These are phyloP conservation scores for Aspergillus latus DNA, from an alignment of 2,329 filamentous ascomycete genomes.

Conservation along the genomic window DNA sequence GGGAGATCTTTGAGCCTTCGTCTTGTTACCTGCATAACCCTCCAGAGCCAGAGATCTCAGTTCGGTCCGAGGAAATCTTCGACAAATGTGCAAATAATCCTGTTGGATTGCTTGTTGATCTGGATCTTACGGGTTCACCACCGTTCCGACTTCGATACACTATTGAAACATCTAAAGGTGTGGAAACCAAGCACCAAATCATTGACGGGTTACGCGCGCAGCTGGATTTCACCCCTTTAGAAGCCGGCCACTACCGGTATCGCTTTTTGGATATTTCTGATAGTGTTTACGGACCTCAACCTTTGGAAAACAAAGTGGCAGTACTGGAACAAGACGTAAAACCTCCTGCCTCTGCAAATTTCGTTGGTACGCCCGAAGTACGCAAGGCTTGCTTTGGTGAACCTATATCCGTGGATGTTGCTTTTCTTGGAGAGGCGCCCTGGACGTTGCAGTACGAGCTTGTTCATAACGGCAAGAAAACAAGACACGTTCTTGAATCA, in stretches of 20 bases:
- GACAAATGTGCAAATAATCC: conserved; percentile 95
- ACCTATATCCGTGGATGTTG: conserved; percentile 70
- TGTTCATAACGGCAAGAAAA: conserved; percentile 82
- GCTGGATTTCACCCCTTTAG: conserved; percentile 75
- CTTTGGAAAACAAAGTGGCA: conserved; percentile 61
- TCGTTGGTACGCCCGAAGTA: conserved; percentile 58
- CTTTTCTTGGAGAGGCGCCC: conserved; percentile 77
- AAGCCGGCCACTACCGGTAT: conserved; percentile 84
- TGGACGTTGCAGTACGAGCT: conserved; percentile 92
- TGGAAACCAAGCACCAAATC: conserved; percentile 53
- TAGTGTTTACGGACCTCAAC: conserved; percentile 69
- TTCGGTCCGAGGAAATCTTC: conserved; percentile 77
- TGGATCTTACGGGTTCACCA: conserved; percentile 88
- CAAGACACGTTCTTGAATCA: conserved; percentile 67
- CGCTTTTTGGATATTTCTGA: conserved; percentile 80
- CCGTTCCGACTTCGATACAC: conserved; percentile 84
- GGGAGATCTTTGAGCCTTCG: conserved; percentile 88
- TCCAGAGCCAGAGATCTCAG: conserved; percentile 73
- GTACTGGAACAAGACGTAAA: conserved; percentile 86
- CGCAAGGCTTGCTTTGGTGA: conserved; percentile 79
- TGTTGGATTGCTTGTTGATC: conserved; percentile 81
- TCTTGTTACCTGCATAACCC: conserved; percentile 90
- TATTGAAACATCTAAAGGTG: conserved; percentile 61
- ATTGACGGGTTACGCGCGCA: conserved; percentile 75
- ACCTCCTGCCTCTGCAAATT: conserved; percentile 77